A percentile compares a stretch with the other conserved stretches of the same genome.
phyloP scores from a whole-genome alignment of 768 basidiomycete genomes.

The Suillus paluster region DNA sequence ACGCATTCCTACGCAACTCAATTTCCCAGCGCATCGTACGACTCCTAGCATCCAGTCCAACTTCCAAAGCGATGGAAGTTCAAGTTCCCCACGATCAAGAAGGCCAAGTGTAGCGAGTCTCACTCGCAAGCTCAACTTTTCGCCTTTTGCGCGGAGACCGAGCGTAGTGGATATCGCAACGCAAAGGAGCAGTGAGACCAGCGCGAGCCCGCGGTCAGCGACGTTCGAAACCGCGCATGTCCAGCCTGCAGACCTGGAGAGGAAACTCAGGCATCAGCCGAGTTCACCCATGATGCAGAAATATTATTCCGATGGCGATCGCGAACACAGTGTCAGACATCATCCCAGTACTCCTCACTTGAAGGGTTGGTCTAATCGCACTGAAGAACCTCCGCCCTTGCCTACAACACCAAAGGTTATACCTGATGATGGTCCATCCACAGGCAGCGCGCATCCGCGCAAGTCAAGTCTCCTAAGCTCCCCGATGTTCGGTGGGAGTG shows the following conservation, averaged over 20 bases:
- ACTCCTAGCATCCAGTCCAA: conserved; percentile 29
- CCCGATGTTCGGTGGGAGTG: background rate
- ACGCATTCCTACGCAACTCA: conserved; percentile 1
- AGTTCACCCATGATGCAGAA: conserved; percentile 23
- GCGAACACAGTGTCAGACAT: background rate
- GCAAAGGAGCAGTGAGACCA: conserved; percentile 6
- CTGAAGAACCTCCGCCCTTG: conserved; percentile 16
- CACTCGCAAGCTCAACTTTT: conserved; percentile 37
- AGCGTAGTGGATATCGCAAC: conserved; percentile 25
- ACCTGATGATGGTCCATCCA: conserved; percentile 17
- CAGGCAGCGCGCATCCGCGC: background rate
- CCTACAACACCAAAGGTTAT: conserved; percentile 7
- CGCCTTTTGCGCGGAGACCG: conserved; percentile 29
- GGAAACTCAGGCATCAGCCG: conserved; percentile 27
- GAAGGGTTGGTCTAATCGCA: conserved; percentile 9
- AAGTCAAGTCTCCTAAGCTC: conserved; percentile 13
- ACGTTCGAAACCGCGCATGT: conserved; percentile 12
- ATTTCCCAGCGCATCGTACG: conserved; percentile 21
- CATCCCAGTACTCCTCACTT: conserved; percentile 4
- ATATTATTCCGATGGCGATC: conserved; percentile 16
- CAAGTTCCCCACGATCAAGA: conserved; percentile 14
- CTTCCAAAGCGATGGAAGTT: conserved; percentile 13
- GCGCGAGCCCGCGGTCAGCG: conserved; percentile 20
- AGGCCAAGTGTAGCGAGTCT: conserved; percentile 35
- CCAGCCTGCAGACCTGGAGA: conserved; percentile 9